Percentiles rank a stretch among this genome's conserved stretches.
Conservation (phyloP, 345 rosid genomes). For the Aegle marmelos region DNA sequence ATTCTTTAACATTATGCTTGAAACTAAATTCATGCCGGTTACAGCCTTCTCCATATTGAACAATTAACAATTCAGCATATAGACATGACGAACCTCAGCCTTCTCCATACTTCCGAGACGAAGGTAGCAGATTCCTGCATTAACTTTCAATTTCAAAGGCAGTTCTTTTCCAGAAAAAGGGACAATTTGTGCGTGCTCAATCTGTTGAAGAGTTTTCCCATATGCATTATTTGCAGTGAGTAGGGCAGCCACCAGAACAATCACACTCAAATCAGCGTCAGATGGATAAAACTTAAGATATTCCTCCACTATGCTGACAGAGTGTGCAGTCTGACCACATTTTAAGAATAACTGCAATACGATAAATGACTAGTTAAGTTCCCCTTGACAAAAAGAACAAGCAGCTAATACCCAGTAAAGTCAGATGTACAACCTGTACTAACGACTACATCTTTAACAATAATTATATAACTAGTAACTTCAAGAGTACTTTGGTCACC, state of each 20-base stretch:
- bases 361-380: not conserved
- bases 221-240: constrained; percentile 65
- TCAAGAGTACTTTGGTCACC: not conserved
- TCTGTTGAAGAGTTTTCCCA: constrained; percentile 65
- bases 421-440: not conserved
- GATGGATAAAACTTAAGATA: constrained; percentile 56
- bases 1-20: not conserved
- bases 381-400: not conserved
- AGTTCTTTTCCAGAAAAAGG: constrained; percentile 48
- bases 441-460: not conserved
- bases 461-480: not conserved
- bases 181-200: constrained; percentile 41
- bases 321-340: constrained; percentile 60
- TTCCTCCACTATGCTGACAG: constrained; percentile 60
- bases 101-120: constrained; percentile 61
- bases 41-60: not conserved
- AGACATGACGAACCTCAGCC: constrained; percentile 67
- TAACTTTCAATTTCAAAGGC: constrained; percentile 58
- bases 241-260: constrained; percentile 59
- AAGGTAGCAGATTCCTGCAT: constrained; percentile 82
- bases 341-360: constrained; percentile 58
- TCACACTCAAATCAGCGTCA: constrained; percentile 52
- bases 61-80: not conserved
- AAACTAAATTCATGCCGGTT: not conserved
- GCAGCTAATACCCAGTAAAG: not conserved